Conservation (phyloP, 1,139 yeast species). For the Scheffersomyces lignicola region DNA sequence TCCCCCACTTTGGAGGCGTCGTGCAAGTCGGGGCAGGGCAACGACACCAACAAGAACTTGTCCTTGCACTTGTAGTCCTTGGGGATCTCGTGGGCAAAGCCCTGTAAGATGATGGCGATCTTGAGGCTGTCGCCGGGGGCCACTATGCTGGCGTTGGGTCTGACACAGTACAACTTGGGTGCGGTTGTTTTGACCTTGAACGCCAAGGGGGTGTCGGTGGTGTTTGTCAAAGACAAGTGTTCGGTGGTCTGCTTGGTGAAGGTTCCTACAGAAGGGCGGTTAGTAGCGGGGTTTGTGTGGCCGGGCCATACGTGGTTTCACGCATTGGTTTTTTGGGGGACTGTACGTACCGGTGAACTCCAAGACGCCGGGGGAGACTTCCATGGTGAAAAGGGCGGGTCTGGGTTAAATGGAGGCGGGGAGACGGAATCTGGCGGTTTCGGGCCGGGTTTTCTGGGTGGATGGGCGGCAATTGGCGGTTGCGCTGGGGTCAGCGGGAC, state of each 20-base stretch:
- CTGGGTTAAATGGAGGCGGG: neutral
- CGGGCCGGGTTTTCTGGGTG: too few relatives aligned
- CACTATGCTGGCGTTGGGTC: slow-evolving; percentile 88
- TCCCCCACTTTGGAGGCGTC: slow-evolving; percentile 62
- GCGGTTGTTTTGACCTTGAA: slow-evolving; percentile 98
- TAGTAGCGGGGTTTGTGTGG: slow-evolving; percentile 5
- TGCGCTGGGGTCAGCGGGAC: too few relatives aligned
- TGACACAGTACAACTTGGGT: slow-evolving; percentile 92
- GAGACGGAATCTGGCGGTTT: too few relatives aligned
- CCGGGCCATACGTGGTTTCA: neutral
- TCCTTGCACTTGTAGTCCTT: slow-evolving; percentile 80
- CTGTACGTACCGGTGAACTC: slow-evolving; percentile 70
- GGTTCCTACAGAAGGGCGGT: slow-evolving; percentile 44
- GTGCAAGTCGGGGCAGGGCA: slow-evolving; percentile 67
- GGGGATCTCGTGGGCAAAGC: slow-evolving; percentile 73
- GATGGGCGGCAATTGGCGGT: too few relatives aligned
- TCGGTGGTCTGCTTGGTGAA: slow-evolving; percentile 74
- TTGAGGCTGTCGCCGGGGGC: slow-evolving; percentile 72
- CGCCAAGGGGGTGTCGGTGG: slow-evolving; percentile 62
- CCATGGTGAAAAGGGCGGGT: slow-evolving; percentile 39
- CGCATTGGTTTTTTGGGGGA: neutral
- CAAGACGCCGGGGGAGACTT: slow-evolving; percentile 57
- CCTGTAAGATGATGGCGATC: slow-evolving; percentile 84
- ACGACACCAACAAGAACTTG: slow-evolving; percentile 84
- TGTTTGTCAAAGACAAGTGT: slow-evolving; percentile 67